Evolutionary conservation across 2,329 filamentous ascomycete genomes (phyloP), one percentile per base, ranked within the genome.

Genomic region (Beauveria varroae): DNA sequence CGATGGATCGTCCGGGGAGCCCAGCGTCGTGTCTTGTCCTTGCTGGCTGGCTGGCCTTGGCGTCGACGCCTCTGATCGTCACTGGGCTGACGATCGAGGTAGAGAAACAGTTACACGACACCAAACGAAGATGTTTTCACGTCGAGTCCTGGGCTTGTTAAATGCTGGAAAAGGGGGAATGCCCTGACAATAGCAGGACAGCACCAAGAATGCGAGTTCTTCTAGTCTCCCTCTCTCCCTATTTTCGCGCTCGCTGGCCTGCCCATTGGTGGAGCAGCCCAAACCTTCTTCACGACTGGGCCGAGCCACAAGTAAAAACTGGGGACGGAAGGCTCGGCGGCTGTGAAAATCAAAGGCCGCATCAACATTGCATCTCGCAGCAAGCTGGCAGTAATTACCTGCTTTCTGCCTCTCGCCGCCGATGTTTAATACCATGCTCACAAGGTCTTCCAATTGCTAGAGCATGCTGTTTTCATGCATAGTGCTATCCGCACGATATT

Each of bases 1-100:
- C 57, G 57, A 60, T 60, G 57, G 57, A 60, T 60, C 49, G 57
- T 60, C 49, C 37, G 57, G 57, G 57, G 57, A 46, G 57, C 12
- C 30, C 28, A 26, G 30, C 3, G 22, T 44, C 40, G 20, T 41
- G 52, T 43, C 37, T 26, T 30, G 37, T 55, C 40, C 24, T 52
- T 37, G 28, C 50, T 30, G 22, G 16, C 22, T 18, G 22, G 16
- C 51, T 10, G 5, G 28, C 22, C 52, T 55, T 55, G 52, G 52
- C 52, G 37, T 24, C n/a, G 20, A 18, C 20, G 14, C 55, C 44
- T 47, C 44, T 14, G 43, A 37, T 57, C 44, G 28, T 40, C n/a
- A n/a, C 43, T 18, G 10, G 54, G 53, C 8, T 37, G 34, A 16
- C 34, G 34, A 37, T 37, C 34, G 34, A 37, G 34, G 34, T 37